phyloP scores from a whole-genome alignment of 352 stramenopile genomes.

The Phytophthora litchii region DNA sequence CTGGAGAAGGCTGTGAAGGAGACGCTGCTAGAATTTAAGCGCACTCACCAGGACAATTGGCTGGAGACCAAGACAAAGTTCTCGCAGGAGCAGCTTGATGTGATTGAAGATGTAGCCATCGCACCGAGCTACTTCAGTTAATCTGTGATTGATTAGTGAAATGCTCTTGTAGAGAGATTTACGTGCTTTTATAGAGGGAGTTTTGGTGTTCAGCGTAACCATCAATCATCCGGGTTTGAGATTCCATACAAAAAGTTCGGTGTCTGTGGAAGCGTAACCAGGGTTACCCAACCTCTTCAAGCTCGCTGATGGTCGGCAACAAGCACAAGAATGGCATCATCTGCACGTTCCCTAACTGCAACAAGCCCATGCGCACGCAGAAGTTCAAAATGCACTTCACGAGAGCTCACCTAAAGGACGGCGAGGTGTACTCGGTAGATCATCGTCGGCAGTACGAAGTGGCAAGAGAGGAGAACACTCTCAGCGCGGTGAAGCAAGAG shows the following conservation, averaged over 20 bases:
- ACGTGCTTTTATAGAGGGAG: conserved; percentile 30
- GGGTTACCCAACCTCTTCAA: conserved; percentile 14
- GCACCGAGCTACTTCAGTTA: conserved; percentile 76
- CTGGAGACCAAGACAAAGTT: conserved; percentile 73
- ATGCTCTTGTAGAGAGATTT: conserved; percentile 10
- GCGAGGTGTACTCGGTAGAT: conserved; percentile 79
- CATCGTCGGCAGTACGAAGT: conserved; percentile 82
- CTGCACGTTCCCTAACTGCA: conserved; percentile 80
- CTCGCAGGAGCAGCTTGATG: conserved; percentile 61
- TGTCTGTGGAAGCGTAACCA: conserved; percentile 16
- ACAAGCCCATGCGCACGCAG: conserved; percentile 86
- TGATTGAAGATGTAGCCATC: conserved; percentile 81
- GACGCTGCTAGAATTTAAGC: conserved; percentile 84
- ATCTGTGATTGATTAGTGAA: conserved; percentile 3
- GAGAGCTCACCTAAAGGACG: conserved; percentile 74
- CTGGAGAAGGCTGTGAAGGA: conserved; percentile 79
- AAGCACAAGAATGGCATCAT: conserved; percentile 92
- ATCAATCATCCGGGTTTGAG: conserved; percentile 2
- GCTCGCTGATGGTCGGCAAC: conserved; percentile 71
- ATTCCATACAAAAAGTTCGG: conserved; percentile 3
- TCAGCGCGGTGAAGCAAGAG: conserved; percentile 17
- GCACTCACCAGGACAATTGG: conserved; percentile 87
- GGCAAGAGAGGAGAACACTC: conserved; percentile 58
- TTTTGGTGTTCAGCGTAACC: conserved; percentile 23
- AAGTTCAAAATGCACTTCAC: conserved; percentile 90